Evolutionary conservation across 495 filamentous ascomycete genomes (phyloP).

Genomic region (Cairneyella variabilis): DNA sequence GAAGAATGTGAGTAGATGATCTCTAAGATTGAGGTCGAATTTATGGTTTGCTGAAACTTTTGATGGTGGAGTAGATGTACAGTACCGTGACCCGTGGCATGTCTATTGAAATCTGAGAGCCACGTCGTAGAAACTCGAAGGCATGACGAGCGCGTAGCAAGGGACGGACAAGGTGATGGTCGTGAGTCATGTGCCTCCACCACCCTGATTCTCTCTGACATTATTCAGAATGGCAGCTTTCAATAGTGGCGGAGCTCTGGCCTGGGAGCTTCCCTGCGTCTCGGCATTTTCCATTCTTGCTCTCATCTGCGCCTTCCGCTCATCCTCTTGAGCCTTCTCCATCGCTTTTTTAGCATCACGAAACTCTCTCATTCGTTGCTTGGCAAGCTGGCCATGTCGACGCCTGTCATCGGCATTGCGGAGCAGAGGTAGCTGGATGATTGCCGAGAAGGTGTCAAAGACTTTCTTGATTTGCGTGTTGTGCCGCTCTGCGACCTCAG

Average conservation of each 20-base stretch:
- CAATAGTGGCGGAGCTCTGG: constrained; percentile 3
- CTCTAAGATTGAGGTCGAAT: not conserved
- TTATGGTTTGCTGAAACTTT: constrained; percentile 10
- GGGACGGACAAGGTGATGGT: not conserved
- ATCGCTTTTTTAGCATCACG: constrained; percentile 22
- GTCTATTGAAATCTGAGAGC: not conserved
- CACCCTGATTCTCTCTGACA: not conserved
- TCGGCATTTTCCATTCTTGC: not conserved
- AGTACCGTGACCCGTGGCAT: constrained; percentile 1
- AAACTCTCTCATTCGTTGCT: constrained; percentile 21
- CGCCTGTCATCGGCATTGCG: constrained; percentile 40
- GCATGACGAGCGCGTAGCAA: not conserved
- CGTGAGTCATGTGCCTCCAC: not conserved
- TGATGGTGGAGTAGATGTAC: not conserved
- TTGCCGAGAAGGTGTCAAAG: constrained; percentile 38
- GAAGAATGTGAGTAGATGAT: not conserved
- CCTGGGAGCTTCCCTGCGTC: constrained; percentile 2
- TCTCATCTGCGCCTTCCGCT: constrained; percentile 9
- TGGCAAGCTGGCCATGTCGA: constrained; percentile 20
- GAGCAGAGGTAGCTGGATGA: constrained; percentile 42
- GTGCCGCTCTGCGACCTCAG: constrained; percentile 40
- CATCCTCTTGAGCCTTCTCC: constrained; percentile 17
- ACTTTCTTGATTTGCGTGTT: constrained; percentile 38
- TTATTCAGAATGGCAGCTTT: constrained; percentile 16
- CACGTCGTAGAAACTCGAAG: not conserved